Base-by-base conservation (phyloP, 371 early-diverging fungal genomes). In the Mortierella sp. region DNA sequence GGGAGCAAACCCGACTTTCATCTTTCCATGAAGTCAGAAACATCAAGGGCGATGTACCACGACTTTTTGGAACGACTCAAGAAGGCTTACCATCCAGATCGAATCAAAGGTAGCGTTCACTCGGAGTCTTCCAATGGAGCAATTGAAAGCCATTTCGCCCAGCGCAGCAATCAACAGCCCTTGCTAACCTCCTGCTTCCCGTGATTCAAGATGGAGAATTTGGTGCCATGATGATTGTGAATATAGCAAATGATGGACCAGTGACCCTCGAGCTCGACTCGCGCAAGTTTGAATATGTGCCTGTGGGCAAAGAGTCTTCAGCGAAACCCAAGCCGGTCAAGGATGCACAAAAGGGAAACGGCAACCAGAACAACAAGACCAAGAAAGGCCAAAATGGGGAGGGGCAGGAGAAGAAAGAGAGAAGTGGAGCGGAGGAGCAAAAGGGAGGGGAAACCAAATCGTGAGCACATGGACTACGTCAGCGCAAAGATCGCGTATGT, bases 1-100 rank as follows among this genome's bases (percentile, higher is more conserved):
- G 94, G 90, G 67, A 88, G 87, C 48, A 96, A 96, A 66, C 96
- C 95, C 9, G 95, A 95, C 76, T 96, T 96, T 64, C 95, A 94
- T 65, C 58, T 81, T 30, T 91, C 95, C 14, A 95, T 95, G 95
- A 90, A 90, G 58, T 80, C 89, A 0, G 84, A 80, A 0, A 56
- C 72, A 7, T 88, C 94, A n/a, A 86, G 83, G 30, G 83, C 80
- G 10, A 84, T 93, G 79, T 96, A 95, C 76, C 76, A 84, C 12
- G 70, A 80, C 27, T 95, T 96, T 61, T 73, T 96, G 45, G 73
- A 73, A 24, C 87, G 89, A 49, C 54, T 96, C 54, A 85, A 87
- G n/a, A 68, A 82, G 42, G 82, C 83, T 5, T 93, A 93, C 71
- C 78, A 83, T 19, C 76, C 85, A 9, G 82, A 83, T 1, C 87